Percentiles rank a stretch among this genome's conserved stretches.
Conservation (phyloP, 2,329 filamentous ascomycete genomes). For the Colletotrichum horii region DNA sequence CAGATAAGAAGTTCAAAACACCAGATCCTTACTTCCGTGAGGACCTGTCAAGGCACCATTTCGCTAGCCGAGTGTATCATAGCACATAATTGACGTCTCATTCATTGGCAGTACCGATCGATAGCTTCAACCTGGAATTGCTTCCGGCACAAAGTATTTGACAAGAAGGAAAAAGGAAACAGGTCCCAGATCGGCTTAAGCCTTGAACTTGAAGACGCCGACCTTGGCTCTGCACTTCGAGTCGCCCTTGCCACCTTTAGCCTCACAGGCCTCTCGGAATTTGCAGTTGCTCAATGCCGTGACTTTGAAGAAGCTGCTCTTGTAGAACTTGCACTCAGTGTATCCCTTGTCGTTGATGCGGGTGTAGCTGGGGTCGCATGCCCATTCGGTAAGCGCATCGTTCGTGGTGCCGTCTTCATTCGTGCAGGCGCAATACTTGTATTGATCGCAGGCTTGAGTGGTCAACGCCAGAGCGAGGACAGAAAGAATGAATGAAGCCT, state of each 20-base stretch:
- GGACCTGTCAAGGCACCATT: fast-evolving
- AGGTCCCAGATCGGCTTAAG: neutral
- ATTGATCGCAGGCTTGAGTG: neutral
- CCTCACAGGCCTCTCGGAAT: neutral
- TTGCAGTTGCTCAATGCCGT: neutral
- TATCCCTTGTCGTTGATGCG: neutral
- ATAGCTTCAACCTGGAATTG: neutral
- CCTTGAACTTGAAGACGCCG: neutral
- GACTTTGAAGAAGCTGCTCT: neutral
- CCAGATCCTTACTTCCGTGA: neutral
- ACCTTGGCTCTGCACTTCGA: neutral
- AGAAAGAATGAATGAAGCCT: neutral
- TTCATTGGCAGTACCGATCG: neutral
- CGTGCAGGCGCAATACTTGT: neutral
- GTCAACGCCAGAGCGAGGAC: neutral
- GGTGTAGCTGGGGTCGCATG: neutral
- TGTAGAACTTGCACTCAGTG: neutral
- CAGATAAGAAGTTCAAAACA: neutral
- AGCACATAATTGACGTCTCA: neutral
- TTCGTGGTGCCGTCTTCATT: neutral
- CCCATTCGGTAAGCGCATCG: fast-evolving
- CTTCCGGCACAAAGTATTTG: neutral
- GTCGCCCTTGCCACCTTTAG: fast-evolving
- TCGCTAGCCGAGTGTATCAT: fast-evolving
- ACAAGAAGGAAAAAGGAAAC: neutral